phyloP scores from a whole-genome alignment of 805 yeast genomes.

The Hanseniaspora clermontiae region DNA sequence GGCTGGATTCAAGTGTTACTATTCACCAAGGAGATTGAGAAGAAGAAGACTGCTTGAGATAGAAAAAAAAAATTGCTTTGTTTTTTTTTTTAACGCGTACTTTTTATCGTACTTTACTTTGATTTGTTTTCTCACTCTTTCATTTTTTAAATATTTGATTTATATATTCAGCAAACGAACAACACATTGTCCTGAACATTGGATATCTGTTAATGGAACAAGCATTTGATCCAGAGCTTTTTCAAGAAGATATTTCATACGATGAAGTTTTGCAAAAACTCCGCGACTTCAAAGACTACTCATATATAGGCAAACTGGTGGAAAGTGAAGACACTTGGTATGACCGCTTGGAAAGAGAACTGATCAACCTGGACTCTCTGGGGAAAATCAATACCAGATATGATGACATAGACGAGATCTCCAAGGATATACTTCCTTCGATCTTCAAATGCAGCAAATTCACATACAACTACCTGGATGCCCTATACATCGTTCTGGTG shows the following conservation, averaged over 20 bases:
- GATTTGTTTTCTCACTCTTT: no score
- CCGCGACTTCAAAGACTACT: constrained; percentile 4
- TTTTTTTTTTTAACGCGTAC: not conserved
- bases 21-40: constrained; percentile 72
- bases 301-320: constrained; percentile 5
- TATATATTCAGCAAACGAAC: not conserved
- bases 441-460: constrained; percentile 8
- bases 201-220: not conserved
- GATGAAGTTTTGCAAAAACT: not conserved
- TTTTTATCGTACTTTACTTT: no score
- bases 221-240: not conserved
- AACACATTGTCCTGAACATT: not conserved
- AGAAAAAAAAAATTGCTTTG: not conserved
- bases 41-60: not conserved
- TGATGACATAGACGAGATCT: not conserved
- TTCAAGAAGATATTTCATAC: not conserved
- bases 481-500: constrained; percentile 1
- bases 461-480: constrained; percentile 11
- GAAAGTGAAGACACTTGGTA: constrained; percentile 6
- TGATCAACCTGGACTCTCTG: not conserved
- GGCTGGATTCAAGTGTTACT: constrained; percentile 98
- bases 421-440: not conserved
- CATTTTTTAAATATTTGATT: no score
- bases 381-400: not conserved
- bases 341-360: constrained; percentile 4